Evolutionary conservation across 805 yeast species (phyloP).

Genomic region (Ascoidea rubescens): DNA sequence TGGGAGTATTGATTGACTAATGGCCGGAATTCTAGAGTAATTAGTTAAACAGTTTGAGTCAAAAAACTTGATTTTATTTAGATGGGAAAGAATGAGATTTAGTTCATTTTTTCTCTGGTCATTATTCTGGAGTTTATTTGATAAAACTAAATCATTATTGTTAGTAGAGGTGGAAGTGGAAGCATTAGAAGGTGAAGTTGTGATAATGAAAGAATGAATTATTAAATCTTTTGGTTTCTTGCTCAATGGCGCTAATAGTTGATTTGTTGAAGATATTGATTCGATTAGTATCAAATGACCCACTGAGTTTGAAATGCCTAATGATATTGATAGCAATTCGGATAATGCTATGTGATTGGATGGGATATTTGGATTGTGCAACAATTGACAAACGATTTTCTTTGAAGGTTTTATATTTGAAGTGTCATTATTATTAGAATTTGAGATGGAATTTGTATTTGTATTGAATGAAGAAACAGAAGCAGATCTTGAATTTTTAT

Average conservation of each 20-base stretch:
- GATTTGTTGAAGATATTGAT: slow-evolving; percentile 17
- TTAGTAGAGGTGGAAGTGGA: slow-evolving; percentile 22
- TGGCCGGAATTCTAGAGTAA: slow-evolving; percentile 34
- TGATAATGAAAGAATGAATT: slow-evolving; percentile 42
- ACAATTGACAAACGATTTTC: slow-evolving; percentile 37
- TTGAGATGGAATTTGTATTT: too few relatives aligned
- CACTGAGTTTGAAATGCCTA: slow-evolving; percentile 33
- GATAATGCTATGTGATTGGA: slow-evolving; percentile 37
- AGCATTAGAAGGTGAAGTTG: slow-evolving; percentile 19
- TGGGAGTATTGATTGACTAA: slow-evolving; percentile 30
- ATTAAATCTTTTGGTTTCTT: slow-evolving; percentile 26
- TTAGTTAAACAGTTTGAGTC: slow-evolving; percentile 31
- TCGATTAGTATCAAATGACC: slow-evolving; percentile 45
- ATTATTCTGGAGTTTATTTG: slow-evolving; percentile 9
- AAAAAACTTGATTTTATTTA: slow-evolving; percentile 6
- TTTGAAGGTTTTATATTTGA: slow-evolving; percentile 13
- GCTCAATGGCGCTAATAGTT: slow-evolving; percentile 1
- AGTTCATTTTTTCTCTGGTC: slow-evolving; percentile 8
- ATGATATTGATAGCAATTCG: slow-evolving; percentile 35
- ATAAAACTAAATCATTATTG: slow-evolving; percentile 12
- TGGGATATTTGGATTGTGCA: slow-evolving; percentile 22
- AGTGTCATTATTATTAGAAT: neutral
- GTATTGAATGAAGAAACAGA: too few relatives aligned
- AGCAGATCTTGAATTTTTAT: neutral
- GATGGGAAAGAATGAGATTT: neutral